Base-by-base conservation (phyloP, 2,329 filamentous ascomycete genomes). In the Colletotrichum theobromicola region DNA sequence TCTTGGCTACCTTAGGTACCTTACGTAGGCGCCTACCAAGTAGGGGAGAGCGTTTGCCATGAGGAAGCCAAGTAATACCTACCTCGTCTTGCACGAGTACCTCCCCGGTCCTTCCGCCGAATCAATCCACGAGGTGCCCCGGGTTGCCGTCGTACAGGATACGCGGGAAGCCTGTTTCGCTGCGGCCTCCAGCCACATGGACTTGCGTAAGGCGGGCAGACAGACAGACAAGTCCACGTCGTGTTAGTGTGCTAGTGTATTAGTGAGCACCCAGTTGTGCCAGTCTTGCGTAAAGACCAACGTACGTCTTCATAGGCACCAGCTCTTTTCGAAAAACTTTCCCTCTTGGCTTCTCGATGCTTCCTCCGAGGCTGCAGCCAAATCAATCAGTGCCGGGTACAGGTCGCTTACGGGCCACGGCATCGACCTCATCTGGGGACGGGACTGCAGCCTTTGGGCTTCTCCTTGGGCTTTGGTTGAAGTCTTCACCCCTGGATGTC, bases 191-290 rank as follows among this genome's bases (percentile, higher is more conserved):
- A 82, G 82, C 82, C 82, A 82, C 82, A 81, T 65, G 77, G 76
- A 79, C 77, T 83, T 83, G 82, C 83, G 82, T 83, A 82, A 82
- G 77, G 73, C 69, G 66, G 53, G 15, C 15, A 46, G 30, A 12
- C 37, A 46, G 18, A n/a, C 37, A 46, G 37, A 46, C 30, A 32
- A 32, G 30, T 9, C 30, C 30, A 13, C 5, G 24, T 21, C 30
- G 64, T 57, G 18, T 42, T 42, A 42, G 35, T 42, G 42, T 46
- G 18, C 18, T 42, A 42, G 35, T 42, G 42, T 46, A 10, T 21
- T 46, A 21, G 42, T 46, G 42, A 46, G 42, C 42, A 46, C 18
- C 18, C 42, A 9, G 42, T 46, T 13, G 18, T 21, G 21, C n/a
- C 42, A n/a, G 42, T 46, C n/a, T 60, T 35, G 65, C 53, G 10